phyloP scores from a whole-genome alignment of 2,329 filamentous ascomycete genomes.

The Claviceps sp. region DNA sequence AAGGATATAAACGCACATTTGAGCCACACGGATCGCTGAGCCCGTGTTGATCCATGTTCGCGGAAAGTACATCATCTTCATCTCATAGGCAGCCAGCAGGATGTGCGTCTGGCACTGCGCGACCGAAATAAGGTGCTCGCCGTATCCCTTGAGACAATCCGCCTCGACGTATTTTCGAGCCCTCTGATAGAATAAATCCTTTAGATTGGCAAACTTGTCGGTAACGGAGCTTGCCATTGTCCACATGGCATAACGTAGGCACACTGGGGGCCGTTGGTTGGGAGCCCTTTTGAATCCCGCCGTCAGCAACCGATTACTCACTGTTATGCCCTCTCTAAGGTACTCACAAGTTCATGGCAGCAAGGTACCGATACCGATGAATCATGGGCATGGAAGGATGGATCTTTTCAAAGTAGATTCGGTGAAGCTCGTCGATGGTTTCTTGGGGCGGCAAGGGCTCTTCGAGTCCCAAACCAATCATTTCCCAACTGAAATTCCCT shows the following conservation, averaged over 20 bases:
- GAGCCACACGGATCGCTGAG: conserved; percentile 61
- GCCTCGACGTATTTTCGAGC: conserved; percentile 81
- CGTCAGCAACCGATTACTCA: not conserved
- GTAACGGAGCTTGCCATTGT: conserved; percentile 75
- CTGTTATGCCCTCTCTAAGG: not conserved
- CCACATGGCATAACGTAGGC: conserved; percentile 91
- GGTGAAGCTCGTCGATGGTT: conserved; percentile 72
- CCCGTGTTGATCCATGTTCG: conserved; percentile 90
- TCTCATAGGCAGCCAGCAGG: conserved; percentile 73
- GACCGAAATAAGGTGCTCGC: conserved; percentile 76
- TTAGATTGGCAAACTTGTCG: conserved; percentile 67
- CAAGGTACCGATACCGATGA: conserved; percentile 74
- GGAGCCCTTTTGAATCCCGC: conserved; percentile 41
- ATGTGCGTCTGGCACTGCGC: conserved; percentile 78
- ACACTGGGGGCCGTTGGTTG: conserved; percentile 72
- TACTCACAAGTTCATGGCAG: conserved; percentile 67
- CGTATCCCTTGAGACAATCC: conserved; percentile 85
- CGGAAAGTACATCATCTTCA: conserved; percentile 96
- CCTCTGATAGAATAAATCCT: conserved; percentile 80
- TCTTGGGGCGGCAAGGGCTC: conserved; percentile 46
- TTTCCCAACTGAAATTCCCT: conserved; percentile 65
- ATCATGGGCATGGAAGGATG: conserved; percentile 80
- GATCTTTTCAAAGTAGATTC: conserved; percentile 82
- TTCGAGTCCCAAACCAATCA: conserved; percentile 46
- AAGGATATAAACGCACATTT: conserved; percentile 49